phyloP scores from a whole-genome alignment of 768 basidiomycete genomes.

The Tubosaeta sp. region DNA sequence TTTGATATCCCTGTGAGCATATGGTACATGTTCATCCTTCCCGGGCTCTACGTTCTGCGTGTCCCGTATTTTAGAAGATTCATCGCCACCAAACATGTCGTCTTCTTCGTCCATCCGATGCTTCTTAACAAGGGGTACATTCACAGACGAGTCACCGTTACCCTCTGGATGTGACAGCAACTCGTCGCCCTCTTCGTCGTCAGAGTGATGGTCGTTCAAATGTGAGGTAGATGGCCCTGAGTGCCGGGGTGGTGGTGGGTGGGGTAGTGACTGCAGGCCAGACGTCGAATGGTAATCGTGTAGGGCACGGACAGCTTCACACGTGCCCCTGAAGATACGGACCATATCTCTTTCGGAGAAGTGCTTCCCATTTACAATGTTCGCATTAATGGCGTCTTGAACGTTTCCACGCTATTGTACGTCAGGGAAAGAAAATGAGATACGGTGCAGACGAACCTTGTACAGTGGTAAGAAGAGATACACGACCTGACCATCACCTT shows the following conservation, averaged over 20 bases:
- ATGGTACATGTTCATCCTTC: conserved; percentile 66
- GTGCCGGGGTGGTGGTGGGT: conserved; percentile 14
- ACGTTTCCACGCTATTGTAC: conserved; percentile 77
- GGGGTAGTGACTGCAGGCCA: conserved; percentile 20
- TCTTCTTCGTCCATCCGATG: conserved; percentile 47
- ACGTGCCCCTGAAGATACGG: conserved; percentile 88
- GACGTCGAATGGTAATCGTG: conserved; percentile 71
- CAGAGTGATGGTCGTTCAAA: conserved; percentile 31
- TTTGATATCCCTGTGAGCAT: conserved; percentile 96
- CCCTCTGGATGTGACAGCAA: conserved; percentile 74
- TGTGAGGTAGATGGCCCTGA: conserved; percentile 23
- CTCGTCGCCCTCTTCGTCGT: conserved; percentile 62
- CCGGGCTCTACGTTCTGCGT: conserved; percentile 37
- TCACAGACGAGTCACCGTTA: conserved; percentile 43
- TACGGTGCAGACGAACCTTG: conserved; percentile 48
- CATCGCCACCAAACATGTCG: conserved; percentile 78
- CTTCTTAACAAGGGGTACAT: conserved; percentile 59
- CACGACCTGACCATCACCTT: conserved; percentile 90
- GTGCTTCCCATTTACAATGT: conserved; percentile 75
- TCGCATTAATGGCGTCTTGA: conserved; percentile 89
- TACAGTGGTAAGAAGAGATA: conserved; percentile 95
- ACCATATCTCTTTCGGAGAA: conserved; percentile 90
- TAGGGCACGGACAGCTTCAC: conserved; percentile 91
- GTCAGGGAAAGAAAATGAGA: background rate
- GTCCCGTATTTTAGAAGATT: conserved; percentile 50